Conservation (phyloP, 148 eudicot species). For the Chenopodium quinoa region DNA sequence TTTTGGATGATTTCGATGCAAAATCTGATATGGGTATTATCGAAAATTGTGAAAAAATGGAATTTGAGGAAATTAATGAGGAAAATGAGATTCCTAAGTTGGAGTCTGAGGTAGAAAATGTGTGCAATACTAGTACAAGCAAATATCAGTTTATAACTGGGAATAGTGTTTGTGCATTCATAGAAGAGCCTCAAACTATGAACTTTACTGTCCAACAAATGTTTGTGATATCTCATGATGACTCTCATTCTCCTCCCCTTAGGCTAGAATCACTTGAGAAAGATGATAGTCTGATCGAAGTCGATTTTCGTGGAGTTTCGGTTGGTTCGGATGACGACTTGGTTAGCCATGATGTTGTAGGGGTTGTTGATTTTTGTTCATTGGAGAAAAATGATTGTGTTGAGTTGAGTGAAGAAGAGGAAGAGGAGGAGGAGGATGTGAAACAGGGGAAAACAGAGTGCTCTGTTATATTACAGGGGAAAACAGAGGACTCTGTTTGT, state of each 20-base stretch:
- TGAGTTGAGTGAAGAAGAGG: slow-evolving; percentile 18
- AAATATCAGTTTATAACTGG: slow-evolving; percentile 47
- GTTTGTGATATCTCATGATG: slow-evolving; percentile 39
- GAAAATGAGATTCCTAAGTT: slow-evolving; percentile 11
- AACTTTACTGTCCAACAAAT: slow-evolving; percentile 60
- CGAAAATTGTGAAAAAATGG: slow-evolving; percentile 12
- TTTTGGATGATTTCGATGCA: slow-evolving; percentile 1
- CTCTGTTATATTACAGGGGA: background rate
- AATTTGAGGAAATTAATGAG: slow-evolving; percentile 13
- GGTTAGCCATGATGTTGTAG: background rate
- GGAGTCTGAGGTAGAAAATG: slow-evolving; percentile 20
- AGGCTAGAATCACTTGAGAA: slow-evolving; percentile 12
- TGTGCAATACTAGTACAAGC: slow-evolving; percentile 32
- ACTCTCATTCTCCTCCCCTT: background rate
- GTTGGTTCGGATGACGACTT: background rate
- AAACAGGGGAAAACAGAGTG: slow-evolving; percentile 8
- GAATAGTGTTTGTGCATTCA: slow-evolving; percentile 45
- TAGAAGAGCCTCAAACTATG: slow-evolving; percentile 49
- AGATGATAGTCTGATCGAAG: slow-evolving; percentile 4
- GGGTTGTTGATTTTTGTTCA: background rate
- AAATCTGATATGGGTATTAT: slow-evolving; percentile 13
- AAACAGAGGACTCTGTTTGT: slow-evolving; percentile 11
- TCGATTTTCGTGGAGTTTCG: background rate
- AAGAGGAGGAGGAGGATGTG: background rate
- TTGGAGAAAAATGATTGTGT: slow-evolving; percentile 1